phyloP scores from a whole-genome alignment of 371 early-diverging fungal species.

The Apophysomyces variabilis region DNA sequence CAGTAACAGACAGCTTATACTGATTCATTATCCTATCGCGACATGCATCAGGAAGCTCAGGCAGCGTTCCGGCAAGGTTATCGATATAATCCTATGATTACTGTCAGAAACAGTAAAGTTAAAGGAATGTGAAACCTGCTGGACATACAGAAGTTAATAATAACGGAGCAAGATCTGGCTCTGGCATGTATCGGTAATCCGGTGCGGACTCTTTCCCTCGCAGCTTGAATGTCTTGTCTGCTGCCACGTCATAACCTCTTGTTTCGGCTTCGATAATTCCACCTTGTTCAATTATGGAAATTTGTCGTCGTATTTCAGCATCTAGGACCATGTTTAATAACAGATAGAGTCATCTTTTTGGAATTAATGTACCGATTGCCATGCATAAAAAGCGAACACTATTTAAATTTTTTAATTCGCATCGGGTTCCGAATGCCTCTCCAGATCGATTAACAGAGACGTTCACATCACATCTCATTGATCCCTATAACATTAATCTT shows the following conservation, averaged over 20 bases:
- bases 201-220: conserved; percentile 83
- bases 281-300: conserved; percentile 60
- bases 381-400: conserved; percentile 73
- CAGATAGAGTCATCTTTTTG: neutral
- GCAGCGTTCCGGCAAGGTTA: conserved; percentile 45
- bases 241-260: conserved; percentile 73
- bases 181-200: conserved; percentile 95
- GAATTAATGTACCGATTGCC: conserved; percentile 63
- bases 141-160: conserved; percentile 46
- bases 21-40: conserved; percentile 63
- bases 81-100: conserved; percentile 51
- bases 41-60: conserved; percentile 77
- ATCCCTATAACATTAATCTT: conserved; percentile 57
- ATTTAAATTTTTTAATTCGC: conserved; percentile 92
- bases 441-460: conserved; percentile 74
- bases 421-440: conserved; percentile 69
- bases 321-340: conserved; percentile 44
- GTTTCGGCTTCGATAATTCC: conserved; percentile 71
- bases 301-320: conserved; percentile 81
- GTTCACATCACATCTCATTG: conserved; percentile 92
- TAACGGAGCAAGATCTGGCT: conserved; percentile 83
- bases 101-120: neutral
- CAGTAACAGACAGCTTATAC: conserved; percentile 62
- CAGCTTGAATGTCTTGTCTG: conserved; percentile 65
- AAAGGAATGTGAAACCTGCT: conserved; percentile 22